Evolutionary conservation across 2,329 filamentous ascomycete species (phyloP).

Genomic region (Parastagonospora avenae): DNA sequence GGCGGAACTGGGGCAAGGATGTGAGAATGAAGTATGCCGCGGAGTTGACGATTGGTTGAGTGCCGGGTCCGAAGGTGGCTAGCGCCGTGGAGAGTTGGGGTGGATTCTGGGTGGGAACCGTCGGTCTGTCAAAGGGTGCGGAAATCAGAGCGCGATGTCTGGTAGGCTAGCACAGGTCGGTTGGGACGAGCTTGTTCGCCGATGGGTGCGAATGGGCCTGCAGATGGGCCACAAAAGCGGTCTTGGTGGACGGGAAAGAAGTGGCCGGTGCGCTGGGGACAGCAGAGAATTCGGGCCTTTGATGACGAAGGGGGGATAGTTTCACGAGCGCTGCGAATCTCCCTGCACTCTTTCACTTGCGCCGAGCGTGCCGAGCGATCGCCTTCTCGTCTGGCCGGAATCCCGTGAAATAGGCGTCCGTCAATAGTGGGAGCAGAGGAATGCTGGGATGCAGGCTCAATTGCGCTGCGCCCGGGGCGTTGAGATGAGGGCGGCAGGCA

Average conservation of each 20-base stretch:
- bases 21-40: too few species aligned
- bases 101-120: slow-evolving; percentile 23
- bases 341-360: slow-evolving; percentile 31
- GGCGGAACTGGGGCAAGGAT: too few species aligned
- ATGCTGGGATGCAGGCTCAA: slow-evolving; percentile 10
- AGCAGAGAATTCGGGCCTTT: background rate
- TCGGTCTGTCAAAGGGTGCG: slow-evolving; percentile 18
- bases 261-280: background rate
- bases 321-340: slow-evolving; percentile 25
- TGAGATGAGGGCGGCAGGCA: slow-evolving; percentile 12
- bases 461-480: background rate
- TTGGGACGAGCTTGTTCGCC: slow-evolving; percentile 25
- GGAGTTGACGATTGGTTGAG: too few species aligned
- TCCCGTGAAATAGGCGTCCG: background rate
- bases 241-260: background rate
- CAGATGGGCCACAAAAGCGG: slow-evolving; percentile 23
- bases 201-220: slow-evolving; percentile 18
- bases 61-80: too few species aligned
- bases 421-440: background rate
- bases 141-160: slow-evolving; percentile 21
- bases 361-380: slow-evolving; percentile 45
- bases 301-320: slow-evolving; percentile 20
- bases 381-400: slow-evolving; percentile 39
- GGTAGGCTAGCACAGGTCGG: slow-evolving; percentile 15
- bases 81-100: too few species aligned